Percentiles rank a stretch among this genome's conserved stretches.
Evolutionary conservation across 2,329 filamentous ascomycete genomes (phyloP).

Genomic region (Paecilomyces sp.): DNA sequence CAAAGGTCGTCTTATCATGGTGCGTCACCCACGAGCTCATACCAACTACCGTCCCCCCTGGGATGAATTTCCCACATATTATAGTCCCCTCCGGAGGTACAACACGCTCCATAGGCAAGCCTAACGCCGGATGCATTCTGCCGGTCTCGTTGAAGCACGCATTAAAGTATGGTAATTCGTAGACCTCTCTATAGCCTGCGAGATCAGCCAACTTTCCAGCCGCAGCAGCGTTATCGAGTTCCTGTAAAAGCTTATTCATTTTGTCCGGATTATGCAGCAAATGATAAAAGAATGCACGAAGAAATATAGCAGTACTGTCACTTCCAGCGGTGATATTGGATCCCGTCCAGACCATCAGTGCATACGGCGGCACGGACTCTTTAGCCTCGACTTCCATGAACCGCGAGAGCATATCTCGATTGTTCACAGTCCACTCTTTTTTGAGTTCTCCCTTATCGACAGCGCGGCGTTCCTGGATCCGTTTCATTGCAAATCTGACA

Average conservation of each 20-base stretch:
- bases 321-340: constrained; percentile 26
- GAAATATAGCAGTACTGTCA: constrained; percentile 20
- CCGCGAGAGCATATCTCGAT: constrained; percentile 14
- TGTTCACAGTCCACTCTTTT: not conserved
- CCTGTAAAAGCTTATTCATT: not conserved
- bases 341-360: constrained; percentile 21
- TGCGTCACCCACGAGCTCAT: constrained; percentile 19
- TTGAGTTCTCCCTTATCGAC: too few species aligned
- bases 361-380: constrained; percentile 10
- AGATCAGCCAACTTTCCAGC: not conserved
- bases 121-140: not conserved
- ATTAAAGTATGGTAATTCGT: not conserved
- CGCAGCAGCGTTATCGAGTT: not conserved
- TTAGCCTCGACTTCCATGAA: constrained; percentile 2
- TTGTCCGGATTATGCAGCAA: constrained; percentile 14
- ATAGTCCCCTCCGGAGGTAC: not conserved
- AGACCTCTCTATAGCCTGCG: constrained; percentile 1
- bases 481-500: too few species aligned
- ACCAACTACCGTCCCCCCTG: constrained; percentile 14
- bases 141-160: not conserved
- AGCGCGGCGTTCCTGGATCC: too few species aligned
- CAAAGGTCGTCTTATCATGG: constrained; percentile 13
- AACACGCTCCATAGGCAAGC: not conserved
- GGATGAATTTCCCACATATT: constrained; percentile 1
- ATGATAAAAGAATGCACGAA: constrained; percentile 19